phyloP scores from a whole-genome alignment of 2,329 filamentous ascomycete genomes.

The Fusarium domesticum region DNA sequence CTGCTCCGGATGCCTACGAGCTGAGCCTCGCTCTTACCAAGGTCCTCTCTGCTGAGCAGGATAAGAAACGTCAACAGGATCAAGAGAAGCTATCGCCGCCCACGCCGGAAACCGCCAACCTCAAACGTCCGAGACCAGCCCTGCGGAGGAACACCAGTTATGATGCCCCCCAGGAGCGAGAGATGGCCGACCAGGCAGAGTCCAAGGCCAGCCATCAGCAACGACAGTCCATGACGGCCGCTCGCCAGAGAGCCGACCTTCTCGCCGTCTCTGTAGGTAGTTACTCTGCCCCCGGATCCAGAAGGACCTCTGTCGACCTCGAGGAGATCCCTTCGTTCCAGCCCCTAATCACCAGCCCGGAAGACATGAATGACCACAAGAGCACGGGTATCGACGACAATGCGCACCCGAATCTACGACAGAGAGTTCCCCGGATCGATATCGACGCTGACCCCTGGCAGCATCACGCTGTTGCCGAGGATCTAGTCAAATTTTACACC shows the following conservation, averaged over 20 bases:
- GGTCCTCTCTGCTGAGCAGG: conserved; percentile 36
- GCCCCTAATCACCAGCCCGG: conserved; percentile 32
- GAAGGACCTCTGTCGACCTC: conserved; percentile 35
- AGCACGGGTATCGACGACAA: conserved; percentile 11
- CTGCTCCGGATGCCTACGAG: conserved; percentile 39
- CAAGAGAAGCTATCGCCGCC: conserved; percentile 11
- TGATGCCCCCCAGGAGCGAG: conserved; percentile 39
- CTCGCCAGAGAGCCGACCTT: conserved; percentile 38
- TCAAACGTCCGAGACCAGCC: conserved; percentile 36
- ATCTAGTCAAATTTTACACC: conserved; percentile 35
- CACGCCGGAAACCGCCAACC: conserved; percentile 18
- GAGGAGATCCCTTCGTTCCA: conserved; percentile 32
- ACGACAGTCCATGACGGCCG: conserved; percentile 40
- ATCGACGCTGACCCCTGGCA: conserved; percentile 19
- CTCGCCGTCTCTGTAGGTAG: conserved; percentile 40
- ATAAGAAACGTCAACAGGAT: conserved; percentile 18
- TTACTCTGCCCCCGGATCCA: conserved; percentile 37
- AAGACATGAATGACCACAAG: conserved; percentile 18
- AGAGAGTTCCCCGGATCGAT: conserved; percentile 15
- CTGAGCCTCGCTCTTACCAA: conserved; percentile 39
- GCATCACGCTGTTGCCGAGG: conserved; percentile 34
- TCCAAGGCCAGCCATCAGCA: conserved; percentile 37
- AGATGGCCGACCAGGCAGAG: conserved; percentile 41
- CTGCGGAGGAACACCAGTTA: conserved; percentile 45
- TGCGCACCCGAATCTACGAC: conserved; percentile 25